Evolutionary conservation across 1,284 basidiomycete genomes (phyloP), one percentile per base, ranked within the genome.

Genomic region (Trametes hirsuta): DNA sequence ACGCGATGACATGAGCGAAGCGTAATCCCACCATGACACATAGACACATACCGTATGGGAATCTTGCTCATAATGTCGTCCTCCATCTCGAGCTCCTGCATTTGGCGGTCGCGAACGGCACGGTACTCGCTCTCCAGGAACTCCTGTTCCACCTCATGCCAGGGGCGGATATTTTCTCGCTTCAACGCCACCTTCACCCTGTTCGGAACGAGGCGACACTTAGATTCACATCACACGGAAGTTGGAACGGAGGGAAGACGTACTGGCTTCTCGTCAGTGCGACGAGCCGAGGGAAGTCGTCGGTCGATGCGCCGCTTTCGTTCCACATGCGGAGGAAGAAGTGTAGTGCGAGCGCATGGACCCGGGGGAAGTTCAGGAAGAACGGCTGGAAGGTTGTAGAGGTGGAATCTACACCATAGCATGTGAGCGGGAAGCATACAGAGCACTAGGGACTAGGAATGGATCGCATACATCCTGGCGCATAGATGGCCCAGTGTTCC

Each of bases 291-390:
- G 84, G 80, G 69, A 97, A 96, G 73, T 97, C 94, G 34, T 81
- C 86, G 8, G 75, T 74, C 9, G 90, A 88, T 1, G 96, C 94
- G 37, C 91, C 91, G 65, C 93, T 94, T 74, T 98, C 95, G 68
- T 84, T 87, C 95, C 95, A 98, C 90, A 98, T 97, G 62, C 94
- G 85, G 30, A 95, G 77, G 79, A 97, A 97, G 79, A 98, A 97
- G 57, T 87, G 87, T 30, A 93, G 86, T 1, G 92, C 91, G 4
- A 97, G 79, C 6, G 84, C 79, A 74, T 98, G 96, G 10, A 97
- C 88, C 60, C 86, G 87, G 66, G 85, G 83, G 71, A 96, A 94
- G 68, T 93, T 92, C 61, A 98, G 82, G 73, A 98, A 90, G 78
- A 95, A 95, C 0, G 94, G 94, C 66, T 94, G 90, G 75, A 94